Evolutionary conservation across 2,329 filamentous ascomycete species (phyloP).

Genomic region (Chalara sp.): DNA sequence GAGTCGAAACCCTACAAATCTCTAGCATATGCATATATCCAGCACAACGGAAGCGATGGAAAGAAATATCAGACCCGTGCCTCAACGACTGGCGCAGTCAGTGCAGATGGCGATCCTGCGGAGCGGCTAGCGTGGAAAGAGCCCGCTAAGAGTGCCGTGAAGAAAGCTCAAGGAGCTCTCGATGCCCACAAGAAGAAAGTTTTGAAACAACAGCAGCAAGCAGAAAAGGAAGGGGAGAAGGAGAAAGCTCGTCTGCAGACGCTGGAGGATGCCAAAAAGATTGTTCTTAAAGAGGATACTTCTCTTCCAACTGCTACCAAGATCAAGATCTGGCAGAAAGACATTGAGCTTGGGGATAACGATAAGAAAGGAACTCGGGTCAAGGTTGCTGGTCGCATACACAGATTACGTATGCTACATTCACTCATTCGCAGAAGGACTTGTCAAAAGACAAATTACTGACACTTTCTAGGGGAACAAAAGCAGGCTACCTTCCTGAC

Average conservation of each 20-base stretch:
- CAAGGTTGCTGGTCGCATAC: conserved; percentile 74
- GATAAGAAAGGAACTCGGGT: conserved; percentile 64
- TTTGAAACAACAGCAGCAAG: conserved; percentile 67
- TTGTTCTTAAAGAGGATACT: conserved; percentile 61
- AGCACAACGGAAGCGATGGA: conserved; percentile 49
- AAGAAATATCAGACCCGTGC: conserved; percentile 63
- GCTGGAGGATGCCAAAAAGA: conserved; percentile 77
- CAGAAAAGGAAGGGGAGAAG: conserved; percentile 65
- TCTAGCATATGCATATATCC: conserved; percentile 69
- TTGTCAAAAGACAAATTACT: not conserved
- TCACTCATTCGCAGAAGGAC: not conserved
- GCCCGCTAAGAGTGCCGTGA: conserved; percentile 74
- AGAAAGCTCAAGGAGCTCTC: conserved; percentile 72
- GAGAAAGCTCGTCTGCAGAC: conserved; percentile 60
- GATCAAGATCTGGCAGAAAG: conserved; percentile 70
- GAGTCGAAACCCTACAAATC: conserved; percentile 76
- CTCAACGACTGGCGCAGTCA: conserved; percentile 53
- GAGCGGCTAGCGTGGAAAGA: conserved; percentile 70
- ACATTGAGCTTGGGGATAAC: conserved; percentile 52
- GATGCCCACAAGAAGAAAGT: conserved; percentile 80
- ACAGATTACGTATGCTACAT: conserved; percentile 57
- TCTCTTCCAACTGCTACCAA: conserved; percentile 67
- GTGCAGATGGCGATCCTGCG: conserved; percentile 55
- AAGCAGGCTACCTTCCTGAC: conserved; percentile 83
- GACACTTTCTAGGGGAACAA: conserved; percentile 42